These are phyloP conservation scores for Conticribra weissflogii DNA, from an alignment of 108 stramenopile genomes.

Conservation along the genomic window DNA sequence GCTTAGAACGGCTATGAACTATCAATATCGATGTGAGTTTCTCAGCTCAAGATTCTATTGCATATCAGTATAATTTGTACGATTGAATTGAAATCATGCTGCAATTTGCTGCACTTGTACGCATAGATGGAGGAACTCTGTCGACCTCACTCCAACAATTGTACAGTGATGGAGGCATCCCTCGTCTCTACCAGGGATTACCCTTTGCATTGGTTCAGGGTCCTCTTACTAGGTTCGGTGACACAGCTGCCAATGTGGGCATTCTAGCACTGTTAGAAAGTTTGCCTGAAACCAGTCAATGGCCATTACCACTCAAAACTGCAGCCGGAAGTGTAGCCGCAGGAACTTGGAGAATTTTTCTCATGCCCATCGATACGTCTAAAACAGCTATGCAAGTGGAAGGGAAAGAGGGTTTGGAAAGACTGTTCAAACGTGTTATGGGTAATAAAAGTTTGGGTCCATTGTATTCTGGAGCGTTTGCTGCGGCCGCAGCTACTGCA, in stretches of 20 bases:
- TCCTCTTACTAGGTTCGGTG: conserved; percentile 92
- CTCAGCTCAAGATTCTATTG: too few relatives aligned
- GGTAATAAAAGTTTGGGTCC: conserved; percentile 56
- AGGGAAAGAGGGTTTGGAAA: conserved; percentile 63
- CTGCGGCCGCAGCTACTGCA: conserved; percentile 86
- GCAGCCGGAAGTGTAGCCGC: conserved; percentile 77
- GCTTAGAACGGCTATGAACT: conserved; percentile 94
- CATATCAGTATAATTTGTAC: too few relatives aligned
- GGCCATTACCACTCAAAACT: conserved; percentile 80
- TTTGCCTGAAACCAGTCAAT: conserved; percentile 55
- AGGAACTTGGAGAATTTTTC: conserved; percentile 84
- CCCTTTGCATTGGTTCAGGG: conserved; percentile 93
- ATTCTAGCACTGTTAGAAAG: conserved; percentile 82
- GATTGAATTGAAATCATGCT: too few relatives aligned
- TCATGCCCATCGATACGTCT: conserved; percentile 94
- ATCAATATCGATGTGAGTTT: conserved; percentile 87
- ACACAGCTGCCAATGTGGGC: conserved; percentile 97
- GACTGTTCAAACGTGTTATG: conserved; percentile 45
- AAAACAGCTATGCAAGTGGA: conserved; percentile 96
- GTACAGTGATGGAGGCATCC: conserved; percentile 90
- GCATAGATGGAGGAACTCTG: conserved; percentile 78
- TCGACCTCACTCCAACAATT: conserved; percentile 62
- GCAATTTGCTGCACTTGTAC: too few relatives aligned
- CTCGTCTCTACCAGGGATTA: conserved; percentile 91
- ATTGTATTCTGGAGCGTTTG: conserved; percentile 86